Evolutionary conservation across 2,329 filamentous ascomycete genomes (phyloP), one percentile per base, ranked within the genome.

Genomic region (Talaromyces sp.): DNA sequence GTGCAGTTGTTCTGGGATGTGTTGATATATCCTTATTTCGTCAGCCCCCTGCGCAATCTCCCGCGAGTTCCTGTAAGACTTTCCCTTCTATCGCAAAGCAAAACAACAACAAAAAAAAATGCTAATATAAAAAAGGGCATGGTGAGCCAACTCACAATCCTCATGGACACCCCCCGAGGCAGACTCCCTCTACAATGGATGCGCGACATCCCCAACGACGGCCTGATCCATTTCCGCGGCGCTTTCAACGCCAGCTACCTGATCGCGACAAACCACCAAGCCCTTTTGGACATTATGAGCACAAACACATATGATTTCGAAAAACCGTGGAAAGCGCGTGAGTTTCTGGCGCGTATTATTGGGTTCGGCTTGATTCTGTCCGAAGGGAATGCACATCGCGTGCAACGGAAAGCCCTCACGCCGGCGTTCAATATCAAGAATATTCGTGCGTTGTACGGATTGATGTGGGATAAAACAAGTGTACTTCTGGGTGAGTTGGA

Each of bases 231-330:
- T 63, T 84, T 85, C 66, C 75, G 76, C 18, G 77, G 80, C 67
- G 69, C 77, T 50, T 77, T 84, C 67, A 81, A 81, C 61, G 65
- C 65, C 12, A 69, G 67, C 36, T 67, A 68, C 42, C 64, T 75
- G 5, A 28, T 76, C 5, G 66, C 69, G 1, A 76, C 74, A 0
- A 75, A 68, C 50, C 74, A 74, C 54, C 69, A 75, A 55, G 77
- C 79, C 2, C 65, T 84, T 5, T 73, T 79, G n/a, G 82, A 84
- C 40, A 73, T 85, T 10, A 76, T 85, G 61, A 81, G 82, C 42
- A 78, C 81, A 47, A 81, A 80, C 44, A 79, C 77, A 4, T 84
- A 85, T 61, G 82, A 85, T 63, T 83, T 83, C 56, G 79, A 83
- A 65, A 85, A 85, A 65, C 81, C 82, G 5, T 70, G 69, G 53